Base-by-base conservation (phyloP, 441 rosid species). In the Adansonia gregorii region DNA sequence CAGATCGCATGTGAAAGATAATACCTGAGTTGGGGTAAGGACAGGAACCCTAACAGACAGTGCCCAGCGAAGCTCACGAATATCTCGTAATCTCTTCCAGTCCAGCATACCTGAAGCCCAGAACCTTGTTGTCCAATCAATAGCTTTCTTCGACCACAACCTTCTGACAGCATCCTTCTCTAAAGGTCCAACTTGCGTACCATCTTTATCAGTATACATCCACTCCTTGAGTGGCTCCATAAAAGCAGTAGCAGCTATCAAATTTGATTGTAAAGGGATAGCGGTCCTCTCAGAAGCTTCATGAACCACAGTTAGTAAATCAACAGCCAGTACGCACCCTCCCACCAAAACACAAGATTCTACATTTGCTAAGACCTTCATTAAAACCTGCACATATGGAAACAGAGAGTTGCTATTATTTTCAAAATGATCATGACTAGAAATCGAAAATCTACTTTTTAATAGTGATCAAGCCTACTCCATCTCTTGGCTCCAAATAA, bases 221-320 rank as follows among this genome's bases (percentile, higher is more conserved):
- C 99, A 97, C 85, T 97, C 99, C 88, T 97, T 97, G 46, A 91
- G 94, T 45, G 99, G 95, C 85, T 97, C 99, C 99, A 97, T 93
- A 86, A 97, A 97, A 74, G 99, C 99, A 82, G 96, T 88, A 73
- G 99, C 97, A 76, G 99, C 99, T 81, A 97, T 88, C 85, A 97
- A 86, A 84, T 97, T 97, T 70, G 99, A 97, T 74, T 95, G 99
- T 74, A 97, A 87, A 77, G 99, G 99, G 81, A 93, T 97, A 65
- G 92, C 93, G 41, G 98, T 97, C 88, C 99, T 91, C 79, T 97
- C 99, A 60, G 97, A 95, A 83, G 97, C 89, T 93, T 90, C 99
- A 81, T 97, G 98, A 78, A 87, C 97, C 71, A 85, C 94, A 27
- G 99, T 92, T 81, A 97, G 92, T 82, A 94, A 89, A 89, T 94